These are phyloP conservation scores for Saprolegnia parasitica DNA, from an alignment of 352 stramenopile species.

Conservation along the genomic window DNA sequence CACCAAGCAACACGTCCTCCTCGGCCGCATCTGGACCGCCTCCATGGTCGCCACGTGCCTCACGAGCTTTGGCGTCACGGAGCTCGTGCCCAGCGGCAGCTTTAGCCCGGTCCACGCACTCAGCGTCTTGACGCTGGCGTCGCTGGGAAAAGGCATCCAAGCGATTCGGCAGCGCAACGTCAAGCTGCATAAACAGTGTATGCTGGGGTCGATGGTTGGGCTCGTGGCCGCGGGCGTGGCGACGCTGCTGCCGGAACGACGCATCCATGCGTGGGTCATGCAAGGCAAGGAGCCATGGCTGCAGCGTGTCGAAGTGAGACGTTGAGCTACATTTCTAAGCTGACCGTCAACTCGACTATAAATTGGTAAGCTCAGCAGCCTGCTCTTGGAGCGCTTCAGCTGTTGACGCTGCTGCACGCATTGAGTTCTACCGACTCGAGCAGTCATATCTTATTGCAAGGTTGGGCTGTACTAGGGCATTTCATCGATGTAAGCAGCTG, in stretches of 20 bases:
- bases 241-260: neutral
- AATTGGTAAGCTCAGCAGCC: too few relatives aligned
- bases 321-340: too few relatives aligned
- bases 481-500: too few relatives aligned
- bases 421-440: too few relatives aligned
- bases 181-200: neutral
- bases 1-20: neutral
- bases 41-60: neutral
- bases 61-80: neutral
- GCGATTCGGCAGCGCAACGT: neutral
- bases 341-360: too few relatives aligned
- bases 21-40: neutral
- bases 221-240: neutral
- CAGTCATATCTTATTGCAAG: too few relatives aligned
- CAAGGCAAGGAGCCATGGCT: neutral
- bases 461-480: too few relatives aligned
- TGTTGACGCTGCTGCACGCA: too few relatives aligned
- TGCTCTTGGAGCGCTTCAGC: too few relatives aligned
- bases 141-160: neutral
- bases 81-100: neutral
- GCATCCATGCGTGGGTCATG: neutral
- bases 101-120: neutral
- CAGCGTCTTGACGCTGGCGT: neutral
- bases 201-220: neutral
- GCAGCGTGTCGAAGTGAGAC: too few relatives aligned